phyloP scores from a whole-genome alignment of 331 rosid genomes.

The Spiraea crenata region DNA sequence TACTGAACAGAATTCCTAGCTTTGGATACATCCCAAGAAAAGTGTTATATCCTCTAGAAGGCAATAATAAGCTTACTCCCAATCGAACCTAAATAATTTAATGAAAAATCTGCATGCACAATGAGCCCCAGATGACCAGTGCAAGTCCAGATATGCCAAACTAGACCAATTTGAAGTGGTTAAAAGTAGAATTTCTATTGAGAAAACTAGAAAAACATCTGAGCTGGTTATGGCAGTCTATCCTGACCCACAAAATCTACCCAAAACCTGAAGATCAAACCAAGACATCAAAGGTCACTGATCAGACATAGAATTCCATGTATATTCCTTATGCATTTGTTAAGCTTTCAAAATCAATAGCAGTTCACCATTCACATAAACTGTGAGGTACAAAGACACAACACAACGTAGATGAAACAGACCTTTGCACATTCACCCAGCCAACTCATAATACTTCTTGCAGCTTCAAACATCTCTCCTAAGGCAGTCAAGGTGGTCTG shows the following conservation, averaged over 20 bases:
- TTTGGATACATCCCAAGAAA: too few relatives aligned
- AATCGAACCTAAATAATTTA: too few relatives aligned
- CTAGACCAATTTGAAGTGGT: too few relatives aligned
- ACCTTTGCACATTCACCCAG: slow-evolving; percentile 99
- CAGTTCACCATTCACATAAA: background rate
- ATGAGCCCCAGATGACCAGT: too few relatives aligned
- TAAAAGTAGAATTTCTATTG: too few relatives aligned
- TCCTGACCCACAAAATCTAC: background rate
- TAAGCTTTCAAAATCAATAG: background rate
- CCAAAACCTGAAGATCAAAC: background rate
- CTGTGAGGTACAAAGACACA: background rate
- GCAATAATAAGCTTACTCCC: too few relatives aligned
- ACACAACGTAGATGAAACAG: slow-evolving; percentile 27
- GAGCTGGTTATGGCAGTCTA: background rate
- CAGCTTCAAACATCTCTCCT: slow-evolving; percentile 96
- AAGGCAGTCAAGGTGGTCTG: slow-evolving; percentile 85
- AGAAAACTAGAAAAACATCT: too few relatives aligned
- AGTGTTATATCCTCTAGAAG: too few relatives aligned
- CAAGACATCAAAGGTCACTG: background rate
- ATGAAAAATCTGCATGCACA: too few relatives aligned
- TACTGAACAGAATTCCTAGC: too few relatives aligned
- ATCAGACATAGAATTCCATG: background rate
- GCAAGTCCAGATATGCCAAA: too few relatives aligned
- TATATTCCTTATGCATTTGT: background rate
- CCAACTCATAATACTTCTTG: slow-evolving; percentile 94